A percentile compares a stretch with the other conserved stretches of the same genome.
Conservation (phyloP, 202 grass and related monocot species). For the Digitaria exilis region DNA sequence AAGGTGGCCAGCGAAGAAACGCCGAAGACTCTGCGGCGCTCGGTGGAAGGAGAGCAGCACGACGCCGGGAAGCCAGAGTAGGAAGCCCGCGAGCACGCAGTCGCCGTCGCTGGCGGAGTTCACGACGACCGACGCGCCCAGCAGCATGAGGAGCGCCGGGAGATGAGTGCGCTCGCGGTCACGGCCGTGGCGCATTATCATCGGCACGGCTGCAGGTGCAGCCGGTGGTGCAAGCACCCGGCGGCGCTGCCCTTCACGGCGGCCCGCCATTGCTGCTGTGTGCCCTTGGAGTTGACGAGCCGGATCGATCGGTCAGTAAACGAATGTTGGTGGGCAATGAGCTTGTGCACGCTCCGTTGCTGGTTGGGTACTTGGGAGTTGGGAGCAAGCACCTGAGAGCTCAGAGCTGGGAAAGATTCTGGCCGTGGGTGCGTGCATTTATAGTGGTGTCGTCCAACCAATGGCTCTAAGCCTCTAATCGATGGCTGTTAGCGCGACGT, state of each 20-base stretch:
- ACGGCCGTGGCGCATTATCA: neutral
- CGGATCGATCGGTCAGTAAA: neutral
- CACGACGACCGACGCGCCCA: constrained; percentile 11
- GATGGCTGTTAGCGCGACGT: neutral
- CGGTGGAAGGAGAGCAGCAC: neutral
- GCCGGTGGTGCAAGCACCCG: neutral
- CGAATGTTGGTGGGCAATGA: neutral
- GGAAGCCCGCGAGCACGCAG: neutral
- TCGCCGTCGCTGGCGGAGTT: neutral
- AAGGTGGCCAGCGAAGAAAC: neutral
- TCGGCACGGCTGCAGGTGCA: neutral
- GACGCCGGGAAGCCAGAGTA: constrained; percentile 14
- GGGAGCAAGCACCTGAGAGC: too few species aligned
- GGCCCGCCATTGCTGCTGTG: neutral
- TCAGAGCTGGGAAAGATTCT: too few species aligned
- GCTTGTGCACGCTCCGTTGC: neutral
- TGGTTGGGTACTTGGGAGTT: neutral
- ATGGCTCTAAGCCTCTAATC: neutral
- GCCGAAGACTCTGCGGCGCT: neutral
- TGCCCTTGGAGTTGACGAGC: neutral
- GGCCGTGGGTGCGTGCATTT: neutral
- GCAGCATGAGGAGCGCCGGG: neutral
- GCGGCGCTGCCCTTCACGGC: neutral
- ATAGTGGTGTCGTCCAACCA: neutral
- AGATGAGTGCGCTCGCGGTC: neutral